Base-by-base conservation (phyloP, 2,329 filamentous ascomycete genomes). In the Phaeoacremonium minimum region DNA sequence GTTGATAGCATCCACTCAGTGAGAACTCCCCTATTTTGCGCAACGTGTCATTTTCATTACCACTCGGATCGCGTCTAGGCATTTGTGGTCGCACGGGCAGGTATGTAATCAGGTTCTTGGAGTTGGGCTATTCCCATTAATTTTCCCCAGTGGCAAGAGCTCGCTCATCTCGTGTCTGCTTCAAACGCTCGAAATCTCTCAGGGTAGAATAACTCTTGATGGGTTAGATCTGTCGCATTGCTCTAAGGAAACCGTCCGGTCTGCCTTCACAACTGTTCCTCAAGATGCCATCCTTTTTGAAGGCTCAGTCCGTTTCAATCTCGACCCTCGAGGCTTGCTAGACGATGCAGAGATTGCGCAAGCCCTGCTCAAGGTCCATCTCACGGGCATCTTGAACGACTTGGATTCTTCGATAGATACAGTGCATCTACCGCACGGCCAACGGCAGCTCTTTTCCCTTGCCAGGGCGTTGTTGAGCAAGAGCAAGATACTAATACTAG, bases 71-170 rank as follows among this genome's bases (percentile, higher is more conserved):
- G 45, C 66, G 68, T 46, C 51, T 72, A n/a, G 57, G 67, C 4
- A 58, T 79, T 5, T 74, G 69, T 30, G 75, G 75, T 2, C 62
- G 74, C 3, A 79, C 67, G 16, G 73, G 69, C 41, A 67, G 63
- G 64, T 62, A 48, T 26, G 22, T 48, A 53, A 2, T n/a, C 14
- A 31, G 16, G 12, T 28, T n/a, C n/a, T 30, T 15, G 15, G 15
- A 30, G 8, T 18, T 15, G 3, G 20, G 8, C 20, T 6, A 5
- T 3, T 8, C 16, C 15, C n/a, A n/a, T n/a, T n/a, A n/a, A n/a
- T n/a, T 30, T 33, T 15, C 30, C 15, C 17, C 20, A 30, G 30
- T 66, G 65, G 66, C 1, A 69, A 69, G 37, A 63, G 56, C 32
- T 60, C 59, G 1, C 52, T 76, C 1, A 56, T 75, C 2, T 57